Evolutionary conservation across 805 yeast species (phyloP), one percentile per base, ranked within the genome.

Genomic region (Brettanomyces anomalus): DNA sequence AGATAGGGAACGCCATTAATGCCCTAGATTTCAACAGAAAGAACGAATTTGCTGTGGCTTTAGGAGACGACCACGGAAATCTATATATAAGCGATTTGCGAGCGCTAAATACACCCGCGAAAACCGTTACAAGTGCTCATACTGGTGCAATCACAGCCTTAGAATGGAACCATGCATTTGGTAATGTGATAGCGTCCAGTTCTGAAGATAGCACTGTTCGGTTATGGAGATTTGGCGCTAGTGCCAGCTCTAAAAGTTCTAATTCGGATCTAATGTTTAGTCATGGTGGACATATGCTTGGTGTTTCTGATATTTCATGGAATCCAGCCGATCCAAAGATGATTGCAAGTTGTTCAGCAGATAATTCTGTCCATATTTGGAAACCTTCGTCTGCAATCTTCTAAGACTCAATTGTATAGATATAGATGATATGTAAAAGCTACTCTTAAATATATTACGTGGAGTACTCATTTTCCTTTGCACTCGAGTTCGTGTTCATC

Each of bases 281-380:
- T 3, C 97, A 89, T 61, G 81, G 79, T 3, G 97, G 97, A 0
- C 97, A 89, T 59, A 72, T 81, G 74, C 66, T 82, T n/a, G 88
- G 90, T 3, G 85, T 89, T 3, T 84, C 82, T 49, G 97, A 88
- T 52, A 62, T 87, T 24, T 72, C 77, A 30, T 89, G 97, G 97
- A 83, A 85, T 44, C 74, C 77, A 0, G 78, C 78, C 45, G 84
- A 77, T 44, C 75, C 77, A 4, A 75, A 81, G 75, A 69, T 81
- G 72, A 49, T 87, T 32, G 80, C 86, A 3, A 79, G 87, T 53
- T 90, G 84, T 4, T 77, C 86, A 0, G 87, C 83, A 53, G 96
- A 89, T 55, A 89, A 89, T 56, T 76, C 89, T 1, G 64, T 88
- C n/a, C 96, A 89, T 48, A 60, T 88, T 3, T 89, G 95, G 95